These are phyloP conservation scores for Raddia distichophylla DNA, from an alignment of 176 grass and related monocot genomes.

Conservation along the genomic window DNA sequence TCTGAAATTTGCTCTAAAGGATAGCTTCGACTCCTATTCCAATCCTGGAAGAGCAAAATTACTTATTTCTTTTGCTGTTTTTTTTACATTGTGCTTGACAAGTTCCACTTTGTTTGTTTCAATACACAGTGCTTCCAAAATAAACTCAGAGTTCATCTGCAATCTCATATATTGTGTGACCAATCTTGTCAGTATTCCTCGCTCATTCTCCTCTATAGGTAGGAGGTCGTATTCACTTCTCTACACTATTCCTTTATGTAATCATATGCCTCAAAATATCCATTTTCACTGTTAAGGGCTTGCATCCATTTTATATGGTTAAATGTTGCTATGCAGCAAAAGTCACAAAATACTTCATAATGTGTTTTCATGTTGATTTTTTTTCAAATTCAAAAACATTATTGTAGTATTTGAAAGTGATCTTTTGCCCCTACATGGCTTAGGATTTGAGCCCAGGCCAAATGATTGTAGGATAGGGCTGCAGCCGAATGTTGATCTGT, in stretches of 20 bases:
- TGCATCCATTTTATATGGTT: not conserved
- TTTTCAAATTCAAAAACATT: not conserved
- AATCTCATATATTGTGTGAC: not conserved
- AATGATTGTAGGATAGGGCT: not conserved
- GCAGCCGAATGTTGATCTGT: not conserved
- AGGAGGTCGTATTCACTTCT: not conserved
- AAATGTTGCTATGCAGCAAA: not conserved
- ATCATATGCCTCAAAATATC: not conserved
- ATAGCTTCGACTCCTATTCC: conserved; percentile 3
- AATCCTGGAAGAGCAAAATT: not conserved
- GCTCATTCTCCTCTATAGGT: not conserved
- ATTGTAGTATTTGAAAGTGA: not conserved
- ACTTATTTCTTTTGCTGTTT: conserved; percentile 3
- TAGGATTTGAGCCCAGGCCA: not conserved
- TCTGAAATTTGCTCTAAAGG: not conserved
- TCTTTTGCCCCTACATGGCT: not conserved
- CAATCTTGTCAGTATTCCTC: not conserved
- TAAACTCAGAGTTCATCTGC: not conserved
- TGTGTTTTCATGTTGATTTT: not conserved
- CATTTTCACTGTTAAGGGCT: not conserved
- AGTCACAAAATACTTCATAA: not conserved
- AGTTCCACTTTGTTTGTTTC: conserved; percentile 29
- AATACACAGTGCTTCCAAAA: not conserved
- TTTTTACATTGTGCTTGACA: conserved; percentile 14
- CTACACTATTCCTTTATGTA: not conserved